Evolutionary conservation across 140 eudicot species (phyloP).

Genomic region (Cichorium intybus): DNA sequence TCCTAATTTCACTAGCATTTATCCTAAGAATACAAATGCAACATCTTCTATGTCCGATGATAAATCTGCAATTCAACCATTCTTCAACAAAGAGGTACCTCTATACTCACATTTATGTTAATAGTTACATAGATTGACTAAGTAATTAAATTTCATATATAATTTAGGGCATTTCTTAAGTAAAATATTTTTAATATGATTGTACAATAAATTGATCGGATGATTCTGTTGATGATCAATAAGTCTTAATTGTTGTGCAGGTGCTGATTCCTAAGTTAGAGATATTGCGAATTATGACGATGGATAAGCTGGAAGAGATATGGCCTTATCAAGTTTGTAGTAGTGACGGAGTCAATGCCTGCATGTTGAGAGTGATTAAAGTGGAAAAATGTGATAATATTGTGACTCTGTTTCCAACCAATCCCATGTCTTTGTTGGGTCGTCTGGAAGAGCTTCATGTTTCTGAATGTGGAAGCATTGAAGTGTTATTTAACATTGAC

Average conservation of each 20-base stretch:
- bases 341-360: not conserved
- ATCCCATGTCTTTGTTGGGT: slow-evolving; percentile 8
- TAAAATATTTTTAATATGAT: not conserved
- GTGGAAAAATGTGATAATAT: not conserved
- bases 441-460: slow-evolving; percentile 2
- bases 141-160: not conserved
- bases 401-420: not conserved
- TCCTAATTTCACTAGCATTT: not conserved
- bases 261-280: slow-evolving; percentile 2
- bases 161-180: not conserved
- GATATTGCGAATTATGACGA: not conserved
- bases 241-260: not conserved
- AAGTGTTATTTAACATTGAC: slow-evolving; percentile 17
- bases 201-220: no score
- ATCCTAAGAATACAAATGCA: not conserved
- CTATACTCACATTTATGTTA: not conserved
- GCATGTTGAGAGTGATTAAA: not conserved
- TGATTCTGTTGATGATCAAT: not conserved
- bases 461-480: not conserved
- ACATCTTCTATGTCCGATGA: not conserved
- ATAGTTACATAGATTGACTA: not conserved
- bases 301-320: slow-evolving; percentile 7
- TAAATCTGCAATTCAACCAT: not conserved
- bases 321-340: not conserved
- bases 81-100: slow-evolving; percentile 1